Percentiles rank a stretch among this genome's conserved stretches.
Conservation (phyloP, 2,329 filamentous ascomycete genomes). For the Helotiales sp. region DNA sequence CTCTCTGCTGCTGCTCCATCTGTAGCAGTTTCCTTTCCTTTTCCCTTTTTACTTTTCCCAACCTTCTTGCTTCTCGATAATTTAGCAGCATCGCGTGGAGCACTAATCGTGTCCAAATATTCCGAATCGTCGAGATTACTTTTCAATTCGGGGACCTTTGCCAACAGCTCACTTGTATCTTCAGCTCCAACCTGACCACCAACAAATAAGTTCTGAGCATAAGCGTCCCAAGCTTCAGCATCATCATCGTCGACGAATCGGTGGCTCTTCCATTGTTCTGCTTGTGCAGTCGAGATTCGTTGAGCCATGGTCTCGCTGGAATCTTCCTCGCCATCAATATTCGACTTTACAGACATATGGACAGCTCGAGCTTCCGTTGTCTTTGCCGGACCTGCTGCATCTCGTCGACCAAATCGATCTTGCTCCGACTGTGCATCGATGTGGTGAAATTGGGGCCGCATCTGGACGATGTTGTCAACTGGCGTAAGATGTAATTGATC, state of each 20-base stretch:
- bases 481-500: slow-evolving; percentile 86
- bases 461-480: slow-evolving; percentile 78
- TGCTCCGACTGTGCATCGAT: slow-evolving; percentile 81
- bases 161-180: slow-evolving; percentile 18
- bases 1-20: slow-evolving; percentile 17
- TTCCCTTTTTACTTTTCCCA: slow-evolving; percentile 18
- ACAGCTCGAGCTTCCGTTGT: slow-evolving; percentile 68
- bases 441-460: slow-evolving; percentile 91
- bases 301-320: slow-evolving; percentile 72
- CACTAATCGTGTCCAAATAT: slow-evolving; percentile 64
- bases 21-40: slow-evolving; percentile 14
- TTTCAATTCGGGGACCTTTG: slow-evolving; percentile 41
- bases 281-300: slow-evolving; percentile 75
- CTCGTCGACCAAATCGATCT: slow-evolving; percentile 42
- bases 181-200: slow-evolving; percentile 19
- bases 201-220: slow-evolving; percentile 68
- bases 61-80: slow-evolving; percentile 29
- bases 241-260: slow-evolving; percentile 81
- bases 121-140: slow-evolving; percentile 56
- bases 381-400: slow-evolving; percentile 29
- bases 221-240: slow-evolving; percentile 72
- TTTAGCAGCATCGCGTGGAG: slow-evolving; percentile 39
- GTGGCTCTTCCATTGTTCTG: slow-evolving; percentile 78
- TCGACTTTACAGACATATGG: slow-evolving; percentile 82
- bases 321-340: slow-evolving; percentile 64